Evolutionary conservation across 1,284 basidiomycete genomes (phyloP).

Genomic region (Irpex sp.): DNA sequence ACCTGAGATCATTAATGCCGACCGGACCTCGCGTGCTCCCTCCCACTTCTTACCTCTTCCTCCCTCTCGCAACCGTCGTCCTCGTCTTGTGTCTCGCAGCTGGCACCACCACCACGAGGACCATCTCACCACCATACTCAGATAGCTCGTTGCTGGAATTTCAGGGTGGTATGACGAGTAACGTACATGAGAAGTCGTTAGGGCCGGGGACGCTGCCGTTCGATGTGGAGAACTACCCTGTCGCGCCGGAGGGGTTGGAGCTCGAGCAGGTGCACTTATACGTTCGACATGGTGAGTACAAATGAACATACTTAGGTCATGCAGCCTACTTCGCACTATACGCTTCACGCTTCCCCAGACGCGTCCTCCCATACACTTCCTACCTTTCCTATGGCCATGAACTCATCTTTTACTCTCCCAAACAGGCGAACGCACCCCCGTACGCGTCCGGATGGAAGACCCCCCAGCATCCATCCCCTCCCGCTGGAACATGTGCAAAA

Average conservation of each 20-base stretch:
- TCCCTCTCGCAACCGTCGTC: neutral
- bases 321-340: neutral
- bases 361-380: too few species aligned
- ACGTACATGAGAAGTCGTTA: neutral
- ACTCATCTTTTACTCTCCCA: too few species aligned
- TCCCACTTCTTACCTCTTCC: neutral
- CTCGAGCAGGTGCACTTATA: constrained; percentile 72
- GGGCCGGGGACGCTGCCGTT: constrained; percentile 30
- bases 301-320: neutral
- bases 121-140: neutral
- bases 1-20: neutral
- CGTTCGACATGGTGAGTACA: constrained; percentile 63
- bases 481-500: constrained; percentile 66
- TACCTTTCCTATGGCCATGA: too few species aligned
- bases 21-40: neutral
- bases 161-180: neutral
- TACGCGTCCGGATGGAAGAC: constrained; percentile 55
- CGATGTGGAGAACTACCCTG: constrained; percentile 55
- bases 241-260: constrained; percentile 47
- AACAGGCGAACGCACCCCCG: constrained; percentile 68
- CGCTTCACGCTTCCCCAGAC: neutral
- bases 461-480: constrained; percentile 62
- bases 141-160: neutral
- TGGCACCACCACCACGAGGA: neutral
- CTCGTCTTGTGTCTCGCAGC: neutral